A percentile compares a stretch with the other conserved stretches of the same genome.
Evolutionary conservation across 2,329 filamentous ascomycete species (phyloP).

Genomic region (Aspergillus felis): DNA sequence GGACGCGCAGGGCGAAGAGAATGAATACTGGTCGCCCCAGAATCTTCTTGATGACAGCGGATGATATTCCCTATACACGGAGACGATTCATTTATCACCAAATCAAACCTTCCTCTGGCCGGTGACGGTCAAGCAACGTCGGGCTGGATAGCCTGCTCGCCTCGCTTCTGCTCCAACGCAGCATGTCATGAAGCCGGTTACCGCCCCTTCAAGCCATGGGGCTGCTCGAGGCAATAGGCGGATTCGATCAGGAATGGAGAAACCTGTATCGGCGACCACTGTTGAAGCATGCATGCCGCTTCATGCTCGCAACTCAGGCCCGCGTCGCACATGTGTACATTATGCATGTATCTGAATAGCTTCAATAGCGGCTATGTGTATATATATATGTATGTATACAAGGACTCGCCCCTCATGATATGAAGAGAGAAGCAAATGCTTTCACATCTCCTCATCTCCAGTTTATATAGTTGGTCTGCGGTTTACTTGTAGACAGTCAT

Average conservation of each 20-base stretch:
- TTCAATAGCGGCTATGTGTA: background rate
- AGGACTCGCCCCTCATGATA: background rate
- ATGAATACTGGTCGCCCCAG: constrained; percentile 77
- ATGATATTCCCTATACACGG: constrained; percentile 18
- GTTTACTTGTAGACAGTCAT: too few species aligned
- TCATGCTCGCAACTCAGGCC: background rate
- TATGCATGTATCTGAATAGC: background rate
- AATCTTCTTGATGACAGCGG: constrained; percentile 41
- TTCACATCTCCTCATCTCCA: background rate
- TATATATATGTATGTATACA: too few species aligned
- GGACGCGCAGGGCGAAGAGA: constrained; percentile 78
- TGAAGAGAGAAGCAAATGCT: too few species aligned
- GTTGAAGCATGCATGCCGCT: background rate
- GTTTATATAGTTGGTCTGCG: background rate
- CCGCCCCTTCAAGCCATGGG: background rate
- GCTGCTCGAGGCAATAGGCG: background rate
- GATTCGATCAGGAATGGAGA: background rate
- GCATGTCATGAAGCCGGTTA: background rate
- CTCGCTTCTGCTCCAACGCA: background rate
- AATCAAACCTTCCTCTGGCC: background rate
- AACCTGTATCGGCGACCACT: background rate
- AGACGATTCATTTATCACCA: background rate
- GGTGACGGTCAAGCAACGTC: background rate
- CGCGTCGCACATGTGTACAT: background rate
- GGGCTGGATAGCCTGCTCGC: background rate